phyloP scores from a whole-genome alignment of 306 rosid species.

The Cicer bijugum region DNA sequence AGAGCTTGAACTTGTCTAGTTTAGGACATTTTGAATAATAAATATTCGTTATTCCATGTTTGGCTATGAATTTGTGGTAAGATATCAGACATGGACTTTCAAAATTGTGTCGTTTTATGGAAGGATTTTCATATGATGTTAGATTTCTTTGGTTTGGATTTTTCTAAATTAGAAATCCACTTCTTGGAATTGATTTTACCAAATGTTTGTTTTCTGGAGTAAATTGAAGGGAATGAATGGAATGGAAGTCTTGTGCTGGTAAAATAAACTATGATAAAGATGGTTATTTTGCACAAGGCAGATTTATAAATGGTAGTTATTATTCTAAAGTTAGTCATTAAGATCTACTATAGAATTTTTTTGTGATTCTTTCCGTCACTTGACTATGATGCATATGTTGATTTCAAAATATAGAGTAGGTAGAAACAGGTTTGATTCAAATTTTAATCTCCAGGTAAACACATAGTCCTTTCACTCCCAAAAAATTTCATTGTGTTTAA shows the following conservation, averaged over 20 bases:
- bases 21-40: conserved; percentile 37
- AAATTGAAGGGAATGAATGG: background rate
- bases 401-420: too few species aligned
- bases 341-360: too few species aligned
- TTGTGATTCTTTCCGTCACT: too few species aligned
- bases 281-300: background rate
- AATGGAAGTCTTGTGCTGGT: background rate
- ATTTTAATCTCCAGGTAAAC: background rate
- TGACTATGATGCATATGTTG: background rate
- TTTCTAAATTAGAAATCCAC: background rate
- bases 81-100: background rate
- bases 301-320: background rate
- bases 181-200: background rate
- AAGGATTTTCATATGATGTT: background rate
- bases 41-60: conserved; percentile 9
- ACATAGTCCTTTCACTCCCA: background rate
- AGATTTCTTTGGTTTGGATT: background rate
- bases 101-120: conserved; percentile 3
- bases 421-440: background rate
- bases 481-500: background rate
- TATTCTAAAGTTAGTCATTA: background rate
- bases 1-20: conserved; percentile 23
- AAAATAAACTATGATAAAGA: background rate
- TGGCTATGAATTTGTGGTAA: conserved; percentile 18
- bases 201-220: background rate